These are phyloP conservation scores for Lepidium campestre DNA, from an alignment of 441 rosid species.

Conservation along the genomic window DNA sequence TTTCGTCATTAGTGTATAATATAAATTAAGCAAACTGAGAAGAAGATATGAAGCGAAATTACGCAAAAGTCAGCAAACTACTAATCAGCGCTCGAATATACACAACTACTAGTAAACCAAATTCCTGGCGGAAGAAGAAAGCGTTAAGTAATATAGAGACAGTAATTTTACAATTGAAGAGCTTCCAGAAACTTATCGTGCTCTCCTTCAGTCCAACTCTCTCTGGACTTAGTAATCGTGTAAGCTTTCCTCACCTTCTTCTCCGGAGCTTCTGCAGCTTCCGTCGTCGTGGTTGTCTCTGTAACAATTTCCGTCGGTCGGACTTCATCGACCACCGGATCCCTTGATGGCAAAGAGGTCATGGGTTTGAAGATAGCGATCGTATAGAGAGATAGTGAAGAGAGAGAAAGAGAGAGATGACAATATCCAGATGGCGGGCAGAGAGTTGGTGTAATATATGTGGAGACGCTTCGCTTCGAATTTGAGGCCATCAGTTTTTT, in stretches of 20 bases:
- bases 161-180: constrained; percentile 39
- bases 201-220: constrained; percentile 67
- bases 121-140: not conserved
- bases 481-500: constrained; percentile 24
- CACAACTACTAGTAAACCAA: not conserved
- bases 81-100: not conserved
- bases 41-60: not conserved
- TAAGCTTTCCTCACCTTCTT: constrained; percentile 60
- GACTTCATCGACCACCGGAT: constrained; percentile 26
- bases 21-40: not conserved
- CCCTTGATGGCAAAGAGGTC: constrained; percentile 32
- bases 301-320: constrained; percentile 28
- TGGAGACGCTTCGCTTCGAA: constrained; percentile 24
- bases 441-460: constrained; percentile 21
- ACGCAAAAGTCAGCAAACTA: not conserved
- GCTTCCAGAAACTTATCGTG: constrained; percentile 65
- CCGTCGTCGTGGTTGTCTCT: not conserved
- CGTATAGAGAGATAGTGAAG: not conserved
- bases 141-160: not conserved
- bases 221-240: constrained; percentile 60
- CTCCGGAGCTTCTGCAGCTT: constrained; percentile 33
- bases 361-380: constrained; percentile 14
- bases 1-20: not conserved
- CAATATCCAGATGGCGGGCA: constrained; percentile 26
- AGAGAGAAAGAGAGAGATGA: not conserved